Evolutionary conservation across 257 asterid species (phyloP), one percentile per base, ranked within the genome.

Genomic region (Solanum ossicruentum): DNA sequence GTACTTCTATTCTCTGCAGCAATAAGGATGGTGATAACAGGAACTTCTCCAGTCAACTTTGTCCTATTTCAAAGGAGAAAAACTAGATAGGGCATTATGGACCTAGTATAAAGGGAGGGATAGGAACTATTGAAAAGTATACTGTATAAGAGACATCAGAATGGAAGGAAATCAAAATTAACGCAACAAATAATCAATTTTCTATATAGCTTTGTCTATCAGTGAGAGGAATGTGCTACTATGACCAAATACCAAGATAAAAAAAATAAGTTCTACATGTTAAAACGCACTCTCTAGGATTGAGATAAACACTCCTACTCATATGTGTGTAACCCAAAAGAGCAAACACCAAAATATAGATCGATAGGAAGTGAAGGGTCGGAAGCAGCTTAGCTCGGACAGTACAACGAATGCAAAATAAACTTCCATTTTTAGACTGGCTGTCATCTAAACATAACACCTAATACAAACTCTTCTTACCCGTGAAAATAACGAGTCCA

Each of bases 401-500:
- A 39, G 77, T 69, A 17, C 77, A 36, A 17, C 17, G 4, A 77
- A 51, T 23, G 82, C 82, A 51, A 51, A 77, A 51, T 23, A 77
- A 49, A 15, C 47, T 23, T 77, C 63, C 63, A 77, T 15, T 77
- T 77, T 77, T 8, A 32, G 10, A 51, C 8, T 47, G 60, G 21
- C 82, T 5, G 7, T 15, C 36, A 49, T 51, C 39, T 51, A 77
- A 75, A 15, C 15, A 51, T 51, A 23, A 51, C 61, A 77, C 1
- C 58, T 16, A 8, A 23, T 8, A 23, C 10, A 52, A 51, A 73
- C 56, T 66, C 51, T 28, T 84, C 90, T 84, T 86, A 86, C 88
- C 90, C 10, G 90, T 78, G 78, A 88, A 86, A 84, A 88, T 81
- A 39, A 88, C 65, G 28, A 88, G 84, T 18, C 90, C 87, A 54